phyloP scores from a whole-genome alignment of 2,329 filamentous ascomycete genomes.

The Trichoderma koningii region DNA sequence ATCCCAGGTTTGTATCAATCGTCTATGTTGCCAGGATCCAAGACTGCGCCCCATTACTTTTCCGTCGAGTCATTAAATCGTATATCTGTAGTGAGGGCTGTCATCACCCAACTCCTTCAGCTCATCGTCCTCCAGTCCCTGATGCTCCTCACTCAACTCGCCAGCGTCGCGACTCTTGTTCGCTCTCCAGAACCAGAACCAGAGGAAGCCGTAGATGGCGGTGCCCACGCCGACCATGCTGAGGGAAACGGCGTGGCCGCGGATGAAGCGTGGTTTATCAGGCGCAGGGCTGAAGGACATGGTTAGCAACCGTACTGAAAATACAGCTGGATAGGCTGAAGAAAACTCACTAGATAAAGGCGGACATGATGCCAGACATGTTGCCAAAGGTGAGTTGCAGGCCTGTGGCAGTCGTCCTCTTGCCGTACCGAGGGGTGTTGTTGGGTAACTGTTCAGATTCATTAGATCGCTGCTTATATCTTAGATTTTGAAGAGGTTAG shows the following conservation, averaged over 20 bases:
- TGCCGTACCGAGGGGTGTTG: conserved; percentile 74
- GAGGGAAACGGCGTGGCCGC: conserved; percentile 63
- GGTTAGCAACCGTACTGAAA: background rate
- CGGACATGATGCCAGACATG: conserved; percentile 69
- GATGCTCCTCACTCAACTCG: conserved; percentile 43
- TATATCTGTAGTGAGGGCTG: conserved; percentile 53
- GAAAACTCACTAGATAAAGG: conserved; percentile 58
- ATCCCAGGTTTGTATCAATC: too few species aligned
- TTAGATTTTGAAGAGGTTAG: too few species aligned
- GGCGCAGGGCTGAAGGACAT: conserved; percentile 40
- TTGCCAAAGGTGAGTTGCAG: conserved; percentile 73
- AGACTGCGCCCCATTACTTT: too few species aligned
- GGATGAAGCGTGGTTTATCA: conserved; percentile 60
- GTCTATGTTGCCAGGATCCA: background rate
- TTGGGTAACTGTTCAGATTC: conserved; percentile 51
- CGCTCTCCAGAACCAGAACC: conserved; percentile 51
- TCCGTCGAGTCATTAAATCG: conserved; percentile 35
- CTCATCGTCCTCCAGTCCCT: conserved; percentile 49
- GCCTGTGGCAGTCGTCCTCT: conserved; percentile 71
- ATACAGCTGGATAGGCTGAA: background rate
- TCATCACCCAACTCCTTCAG: conserved; percentile 55
- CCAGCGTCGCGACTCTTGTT: conserved; percentile 51
- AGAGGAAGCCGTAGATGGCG: conserved; percentile 56
- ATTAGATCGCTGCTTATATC: too few species aligned
- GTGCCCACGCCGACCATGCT: conserved; percentile 58